Evolutionary conservation across 495 filamentous ascomycete species (phyloP).

Genomic region (Lophiotrema nucula): DNA sequence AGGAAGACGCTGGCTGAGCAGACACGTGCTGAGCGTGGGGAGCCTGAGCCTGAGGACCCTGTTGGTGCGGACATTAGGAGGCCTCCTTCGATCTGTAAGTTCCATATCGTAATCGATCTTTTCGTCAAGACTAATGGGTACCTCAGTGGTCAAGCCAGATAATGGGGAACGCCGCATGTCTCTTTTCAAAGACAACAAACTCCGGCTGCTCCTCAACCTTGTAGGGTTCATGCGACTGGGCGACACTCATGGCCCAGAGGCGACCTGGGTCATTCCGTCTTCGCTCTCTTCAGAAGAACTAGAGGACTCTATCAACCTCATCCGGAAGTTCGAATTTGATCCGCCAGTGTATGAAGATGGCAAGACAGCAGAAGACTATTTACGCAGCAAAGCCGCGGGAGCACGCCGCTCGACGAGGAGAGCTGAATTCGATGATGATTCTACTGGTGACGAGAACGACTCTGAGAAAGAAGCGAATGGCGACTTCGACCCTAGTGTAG

Average conservation of each 20-base stretch:
- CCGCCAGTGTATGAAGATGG: conserved; percentile 71
- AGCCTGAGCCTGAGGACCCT: conserved; percentile 38
- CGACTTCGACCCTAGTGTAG: conserved; percentile 75
- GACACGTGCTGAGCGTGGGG: conserved; percentile 42
- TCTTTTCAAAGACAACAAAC: conserved; percentile 85
- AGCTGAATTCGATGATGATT: conserved; percentile 49
- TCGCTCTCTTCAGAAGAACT: conserved; percentile 60
- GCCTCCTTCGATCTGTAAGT: conserved; percentile 50
- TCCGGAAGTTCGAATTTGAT: conserved; percentile 69
- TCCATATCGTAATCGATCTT: background rate
- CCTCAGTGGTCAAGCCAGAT: conserved; percentile 62
- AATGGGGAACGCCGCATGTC: conserved; percentile 66
- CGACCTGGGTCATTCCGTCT: conserved; percentile 77
- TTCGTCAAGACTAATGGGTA: conserved; percentile 6
- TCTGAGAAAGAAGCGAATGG: conserved; percentile 44
- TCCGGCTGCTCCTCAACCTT: conserved; percentile 80
- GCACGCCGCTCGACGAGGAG: conserved; percentile 50
- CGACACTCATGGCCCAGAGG: conserved; percentile 66
- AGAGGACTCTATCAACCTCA: conserved; percentile 57
- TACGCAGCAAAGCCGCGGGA: conserved; percentile 64
- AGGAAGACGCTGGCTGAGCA: conserved; percentile 33
- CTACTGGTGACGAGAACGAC: conserved; percentile 44
- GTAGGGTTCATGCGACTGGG: conserved; percentile 70
- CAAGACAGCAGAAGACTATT: conserved; percentile 68
- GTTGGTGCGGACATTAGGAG: conserved; percentile 33